These are phyloP conservation scores for Salmacisia buchloeana DNA, from an alignment of 1,284 basidiomycete genomes.

Conservation along the genomic window DNA sequence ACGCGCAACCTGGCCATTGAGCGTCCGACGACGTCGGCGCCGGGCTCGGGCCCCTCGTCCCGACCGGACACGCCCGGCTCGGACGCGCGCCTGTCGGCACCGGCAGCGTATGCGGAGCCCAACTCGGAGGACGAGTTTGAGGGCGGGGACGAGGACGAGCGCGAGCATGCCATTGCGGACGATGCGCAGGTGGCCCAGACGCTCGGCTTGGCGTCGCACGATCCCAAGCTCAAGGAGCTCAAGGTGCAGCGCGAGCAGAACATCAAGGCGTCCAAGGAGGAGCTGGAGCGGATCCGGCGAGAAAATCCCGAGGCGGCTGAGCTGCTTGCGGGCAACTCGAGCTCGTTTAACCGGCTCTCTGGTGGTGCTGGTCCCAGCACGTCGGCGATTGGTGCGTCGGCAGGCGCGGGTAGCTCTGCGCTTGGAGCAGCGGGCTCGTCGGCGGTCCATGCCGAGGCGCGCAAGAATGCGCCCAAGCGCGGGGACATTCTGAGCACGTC, in stretches of 20 bases:
- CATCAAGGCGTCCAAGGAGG: constrained; percentile 38
- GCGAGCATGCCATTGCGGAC: constrained; percentile 29
- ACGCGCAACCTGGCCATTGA: constrained; percentile 40
- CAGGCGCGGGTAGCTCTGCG: too few relatives aligned
- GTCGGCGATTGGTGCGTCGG: constrained; percentile 8
- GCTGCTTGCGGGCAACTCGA: neutral
- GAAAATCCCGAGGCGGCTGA: constrained; percentile 28
- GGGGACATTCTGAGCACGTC: constrained; percentile 46
- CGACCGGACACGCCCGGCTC: constrained; percentile 32
- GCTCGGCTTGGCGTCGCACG: constrained; percentile 41
- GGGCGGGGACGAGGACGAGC: constrained; percentile 24
- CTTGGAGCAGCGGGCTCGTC: constrained; percentile 15
- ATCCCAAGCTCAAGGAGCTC: constrained; percentile 43
- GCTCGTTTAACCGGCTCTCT: neutral
- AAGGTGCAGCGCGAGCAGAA: constrained; percentile 45
- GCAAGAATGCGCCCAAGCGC: constrained; percentile 20
- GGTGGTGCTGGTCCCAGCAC: neutral
- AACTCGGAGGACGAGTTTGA: constrained; percentile 49
- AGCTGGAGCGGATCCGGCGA: constrained; percentile 36
- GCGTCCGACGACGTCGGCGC: constrained; percentile 27
- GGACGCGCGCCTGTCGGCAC: constrained; percentile 11
- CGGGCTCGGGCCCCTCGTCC: constrained; percentile 18
- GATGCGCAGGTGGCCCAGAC: constrained; percentile 41
- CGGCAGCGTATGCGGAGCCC: constrained; percentile 40
- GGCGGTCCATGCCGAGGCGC: constrained; percentile 15